These are phyloP conservation scores for Asparagopsis taxiformis DNA, from an alignment of 31 red algal species.

Conservation along the genomic window DNA sequence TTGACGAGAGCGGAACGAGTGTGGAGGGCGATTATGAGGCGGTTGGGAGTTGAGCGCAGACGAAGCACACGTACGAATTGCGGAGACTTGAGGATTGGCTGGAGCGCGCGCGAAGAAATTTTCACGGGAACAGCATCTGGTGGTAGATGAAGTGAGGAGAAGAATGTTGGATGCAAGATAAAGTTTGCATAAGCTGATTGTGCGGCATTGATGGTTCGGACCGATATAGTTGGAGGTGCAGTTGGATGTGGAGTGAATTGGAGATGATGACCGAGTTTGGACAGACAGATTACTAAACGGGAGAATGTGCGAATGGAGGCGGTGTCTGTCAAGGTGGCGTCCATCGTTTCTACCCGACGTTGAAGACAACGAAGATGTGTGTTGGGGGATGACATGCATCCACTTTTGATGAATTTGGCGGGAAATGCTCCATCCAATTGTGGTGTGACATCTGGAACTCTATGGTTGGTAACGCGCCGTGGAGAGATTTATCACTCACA, in stretches of 20 bases:
- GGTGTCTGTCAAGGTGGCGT: constrained; percentile 2
- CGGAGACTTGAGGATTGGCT: constrained; percentile 22
- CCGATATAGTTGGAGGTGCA: constrained; percentile 2
- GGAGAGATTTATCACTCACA: too few relatives aligned
- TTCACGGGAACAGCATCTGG: background rate
- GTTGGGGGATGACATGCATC: too few relatives aligned
- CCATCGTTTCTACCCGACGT: too few relatives aligned
- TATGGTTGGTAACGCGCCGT: too few relatives aligned
- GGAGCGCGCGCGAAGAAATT: constrained; percentile 13
- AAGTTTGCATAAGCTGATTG: constrained; percentile 34
- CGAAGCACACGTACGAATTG: constrained; percentile 10
- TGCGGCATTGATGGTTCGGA: constrained; percentile 42
- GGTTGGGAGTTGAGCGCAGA: background rate
- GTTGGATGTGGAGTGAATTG: constrained; percentile 24
- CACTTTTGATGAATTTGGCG: too few relatives aligned
- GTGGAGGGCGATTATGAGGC: constrained; percentile 5
- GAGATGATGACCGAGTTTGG: constrained; percentile 39
- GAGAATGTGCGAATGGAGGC: constrained; percentile 37
- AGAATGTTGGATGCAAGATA: constrained; percentile 14
- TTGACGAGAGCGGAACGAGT: constrained; percentile 33
- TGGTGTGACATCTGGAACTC: too few relatives aligned
- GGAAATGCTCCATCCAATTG: too few relatives aligned
- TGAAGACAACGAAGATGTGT: too few relatives aligned
- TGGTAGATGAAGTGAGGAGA: constrained; percentile 15
- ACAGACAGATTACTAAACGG: constrained; percentile 10